Conservation (phyloP, 257 asterid genomes). For the Osmanthus fragrans region DNA sequence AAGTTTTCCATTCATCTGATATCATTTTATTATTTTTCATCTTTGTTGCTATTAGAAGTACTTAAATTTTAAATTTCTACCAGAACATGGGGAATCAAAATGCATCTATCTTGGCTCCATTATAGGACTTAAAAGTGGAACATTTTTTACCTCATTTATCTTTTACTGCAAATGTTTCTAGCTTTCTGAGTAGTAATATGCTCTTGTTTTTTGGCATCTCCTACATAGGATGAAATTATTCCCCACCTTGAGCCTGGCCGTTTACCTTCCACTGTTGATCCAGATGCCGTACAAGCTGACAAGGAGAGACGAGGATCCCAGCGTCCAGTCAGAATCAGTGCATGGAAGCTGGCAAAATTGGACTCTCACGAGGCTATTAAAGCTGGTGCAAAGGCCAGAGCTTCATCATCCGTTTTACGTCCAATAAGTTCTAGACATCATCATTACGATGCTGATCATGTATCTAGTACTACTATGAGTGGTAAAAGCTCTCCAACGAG, state of each 20-base stretch:
- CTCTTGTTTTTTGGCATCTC: background rate
- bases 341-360: conserved; percentile 92
- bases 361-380: conserved; percentile 82
- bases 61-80: no score
- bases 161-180: background rate
- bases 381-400: conserved; percentile 94
- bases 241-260: conserved; percentile 92
- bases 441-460: conserved; percentile 53
- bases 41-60: no score
- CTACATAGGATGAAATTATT: conserved; percentile 74
- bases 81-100: background rate
- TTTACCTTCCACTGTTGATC: conserved; percentile 89
- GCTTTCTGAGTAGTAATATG: background rate
- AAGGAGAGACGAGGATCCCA: conserved; percentile 60
- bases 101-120: background rate
- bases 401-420: conserved; percentile 86
- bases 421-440: conserved; percentile 66
- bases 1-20: background rate
- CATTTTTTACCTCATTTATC: background rate
- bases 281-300: conserved; percentile 59
- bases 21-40: background rate
- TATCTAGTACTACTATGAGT: conserved; percentile 65
- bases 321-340: conserved; percentile 84
- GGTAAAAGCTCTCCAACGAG: conserved; percentile 74
- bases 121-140: background rate